Evolutionary conservation across 2,329 filamentous ascomycete genomes (phyloP).

Genomic region (Colletotrichum lupini): DNA sequence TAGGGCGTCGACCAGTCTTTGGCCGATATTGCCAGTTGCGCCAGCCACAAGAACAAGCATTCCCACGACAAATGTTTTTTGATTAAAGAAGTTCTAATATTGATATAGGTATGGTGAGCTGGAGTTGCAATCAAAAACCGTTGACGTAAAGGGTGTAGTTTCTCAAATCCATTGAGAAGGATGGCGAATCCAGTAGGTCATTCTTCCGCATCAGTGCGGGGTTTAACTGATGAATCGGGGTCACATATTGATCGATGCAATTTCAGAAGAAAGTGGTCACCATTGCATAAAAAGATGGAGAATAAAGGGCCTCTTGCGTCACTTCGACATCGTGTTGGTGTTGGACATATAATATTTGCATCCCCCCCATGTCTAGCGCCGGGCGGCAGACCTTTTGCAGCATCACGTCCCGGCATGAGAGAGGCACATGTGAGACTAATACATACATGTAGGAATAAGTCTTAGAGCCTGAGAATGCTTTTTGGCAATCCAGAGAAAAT

Average conservation of each 20-base stretch:
- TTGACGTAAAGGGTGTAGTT: too few species aligned
- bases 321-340: not conserved
- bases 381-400: not conserved
- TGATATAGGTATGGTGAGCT: too few species aligned
- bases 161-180: too few species aligned
- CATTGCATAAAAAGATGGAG: not conserved
- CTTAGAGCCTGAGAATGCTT: too few species aligned
- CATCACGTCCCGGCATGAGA: not conserved
- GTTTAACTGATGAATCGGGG: not conserved
- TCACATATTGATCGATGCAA: not conserved
- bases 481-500: too few species aligned
- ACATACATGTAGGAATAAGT: too few species aligned
- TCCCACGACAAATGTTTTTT: too few species aligned
- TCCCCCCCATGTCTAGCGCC: not conserved
- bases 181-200: too few species aligned
- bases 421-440: too few species aligned
- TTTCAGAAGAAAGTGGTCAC: not conserved
- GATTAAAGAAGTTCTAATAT: too few species aligned
- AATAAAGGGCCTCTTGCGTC: not conserved
- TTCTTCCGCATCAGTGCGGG: too few species aligned
- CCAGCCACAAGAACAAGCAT: not conserved
- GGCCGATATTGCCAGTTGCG: not conserved
- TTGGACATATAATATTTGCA: not conserved
- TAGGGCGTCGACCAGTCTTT: not conserved
- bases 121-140: too few species aligned